Conservation (phyloP, 2,329 filamentous ascomycete species). For the Claviceps paspali region DNA sequence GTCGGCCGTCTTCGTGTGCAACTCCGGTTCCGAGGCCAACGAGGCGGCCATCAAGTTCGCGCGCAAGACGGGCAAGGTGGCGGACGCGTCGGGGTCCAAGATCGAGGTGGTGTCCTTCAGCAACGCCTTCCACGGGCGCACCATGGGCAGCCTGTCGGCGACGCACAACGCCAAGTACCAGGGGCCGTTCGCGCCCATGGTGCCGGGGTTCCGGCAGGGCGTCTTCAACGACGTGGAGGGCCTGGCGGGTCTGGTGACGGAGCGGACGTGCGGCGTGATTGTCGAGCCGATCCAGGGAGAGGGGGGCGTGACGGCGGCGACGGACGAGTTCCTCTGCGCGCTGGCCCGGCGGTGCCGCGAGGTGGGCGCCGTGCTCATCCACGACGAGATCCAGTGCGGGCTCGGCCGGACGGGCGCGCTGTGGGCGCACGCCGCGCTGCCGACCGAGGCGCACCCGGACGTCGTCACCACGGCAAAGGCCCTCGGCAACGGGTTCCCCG, state of each 20-base stretch:
- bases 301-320: constrained; percentile 77
- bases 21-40: constrained; percentile 93
- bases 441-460: constrained; percentile 74
- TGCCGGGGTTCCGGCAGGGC: constrained; percentile 82
- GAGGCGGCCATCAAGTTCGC: constrained; percentile 97
- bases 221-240: constrained; percentile 67
- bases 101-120: constrained; percentile 80
- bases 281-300: constrained; percentile 97
- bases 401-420: constrained; percentile 72
- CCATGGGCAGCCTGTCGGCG: constrained; percentile 88
- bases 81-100: constrained; percentile 59
- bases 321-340: constrained; percentile 66
- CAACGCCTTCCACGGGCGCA: constrained; percentile 88
- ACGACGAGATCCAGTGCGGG: constrained; percentile 96
- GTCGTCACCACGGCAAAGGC: constrained; percentile 91
- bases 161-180: constrained; percentile 98
- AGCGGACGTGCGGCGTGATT: constrained; percentile 83
- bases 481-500: constrained; percentile 89
- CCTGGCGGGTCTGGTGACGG: constrained; percentile 60
- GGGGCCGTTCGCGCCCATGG: constrained; percentile 84
- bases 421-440: constrained; percentile 73
- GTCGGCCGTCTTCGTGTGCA: constrained; percentile 76
- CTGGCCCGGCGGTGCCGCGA: constrained; percentile 74
- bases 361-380: constrained; percentile 78
- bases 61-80: constrained; percentile 69